A percentile compares a stretch with the other conserved stretches of the same genome.
Conservation (phyloP, 495 filamentous ascomycete genomes). For the Saxophila tyrrhenica region DNA sequence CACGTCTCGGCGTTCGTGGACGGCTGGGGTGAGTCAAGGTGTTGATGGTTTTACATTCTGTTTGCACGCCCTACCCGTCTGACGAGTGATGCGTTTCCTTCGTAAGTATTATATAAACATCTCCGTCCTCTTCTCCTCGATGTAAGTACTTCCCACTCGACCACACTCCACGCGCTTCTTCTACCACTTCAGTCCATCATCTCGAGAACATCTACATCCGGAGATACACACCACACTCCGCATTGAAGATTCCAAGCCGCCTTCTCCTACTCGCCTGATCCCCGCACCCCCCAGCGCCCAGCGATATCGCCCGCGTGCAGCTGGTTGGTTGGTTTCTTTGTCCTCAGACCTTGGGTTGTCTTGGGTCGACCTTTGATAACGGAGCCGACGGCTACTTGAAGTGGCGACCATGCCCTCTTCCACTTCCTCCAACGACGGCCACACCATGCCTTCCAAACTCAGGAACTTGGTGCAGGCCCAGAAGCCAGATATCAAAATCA, state of each 20-base stretch:
- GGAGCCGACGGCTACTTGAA: not conserved
- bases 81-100: too few species aligned
- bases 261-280: not conserved
- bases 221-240: not conserved
- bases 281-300: not conserved
- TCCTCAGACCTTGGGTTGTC: not conserved
- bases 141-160: not conserved
- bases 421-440: not conserved
- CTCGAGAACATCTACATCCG: not conserved
- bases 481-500: constrained; percentile 17
- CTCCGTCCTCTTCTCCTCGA: not conserved
- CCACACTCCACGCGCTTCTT: not conserved
- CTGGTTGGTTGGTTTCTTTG: not conserved
- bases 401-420: constrained; percentile 1
- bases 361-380: not conserved
- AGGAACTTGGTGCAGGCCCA: constrained; percentile 9
- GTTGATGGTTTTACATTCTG: too few species aligned
- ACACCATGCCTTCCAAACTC: constrained; percentile 14
- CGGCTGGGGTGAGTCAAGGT: too few species aligned
- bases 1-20: not conserved
- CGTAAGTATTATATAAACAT: too few species aligned
- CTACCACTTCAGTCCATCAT: not conserved
- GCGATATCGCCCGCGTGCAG: not conserved
- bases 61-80: too few species aligned
- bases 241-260: not conserved